A percentile compares a stretch with the other conserved stretches of the same genome.
Conservation (phyloP, 257 asterid genomes). For the Solanum clarkiae region DNA sequence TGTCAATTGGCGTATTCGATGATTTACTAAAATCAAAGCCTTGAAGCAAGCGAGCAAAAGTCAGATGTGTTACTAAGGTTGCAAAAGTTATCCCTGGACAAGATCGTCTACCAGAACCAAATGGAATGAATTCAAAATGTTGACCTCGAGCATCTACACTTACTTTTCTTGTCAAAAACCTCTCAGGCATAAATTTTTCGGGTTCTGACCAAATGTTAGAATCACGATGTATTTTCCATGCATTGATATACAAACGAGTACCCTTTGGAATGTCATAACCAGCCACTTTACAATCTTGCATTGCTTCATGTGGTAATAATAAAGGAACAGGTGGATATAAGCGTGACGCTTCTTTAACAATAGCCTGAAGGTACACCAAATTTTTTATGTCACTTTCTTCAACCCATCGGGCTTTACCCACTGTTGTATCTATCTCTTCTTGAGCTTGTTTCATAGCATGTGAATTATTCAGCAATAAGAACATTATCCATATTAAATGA, state of each 20-base stretch:
- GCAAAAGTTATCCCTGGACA: conserved; percentile 33
- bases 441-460: conserved; percentile 23
- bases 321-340: conserved; percentile 40
- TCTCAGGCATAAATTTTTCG: conserved; percentile 27
- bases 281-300: conserved; percentile 24
- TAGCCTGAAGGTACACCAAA: conserved; percentile 35
- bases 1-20: conserved; percentile 21
- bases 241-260: conserved; percentile 26
- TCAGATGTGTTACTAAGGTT: conserved; percentile 25
- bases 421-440: conserved; percentile 24
- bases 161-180: conserved; percentile 25
- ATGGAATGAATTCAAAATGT: conserved; percentile 41
- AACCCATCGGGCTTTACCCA: conserved; percentile 39
- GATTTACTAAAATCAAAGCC: conserved; percentile 17
- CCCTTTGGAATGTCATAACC: conserved; percentile 31
- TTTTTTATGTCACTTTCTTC: conserved; percentile 35
- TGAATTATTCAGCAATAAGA: conserved; percentile 23
- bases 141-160: conserved; percentile 25
- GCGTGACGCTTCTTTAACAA: conserved; percentile 40
- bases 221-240: conserved; percentile 47
- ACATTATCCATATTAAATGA: conserved; percentile 36
- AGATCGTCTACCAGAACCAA: conserved; percentile 17
- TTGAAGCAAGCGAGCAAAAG: conserved; percentile 37
- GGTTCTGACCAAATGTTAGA: conserved; percentile 39
- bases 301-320: conserved; percentile 29